These are phyloP conservation scores for Cocos nucifera DNA, from an alignment of 176 grass and related monocot genomes.

Conservation along the genomic window DNA sequence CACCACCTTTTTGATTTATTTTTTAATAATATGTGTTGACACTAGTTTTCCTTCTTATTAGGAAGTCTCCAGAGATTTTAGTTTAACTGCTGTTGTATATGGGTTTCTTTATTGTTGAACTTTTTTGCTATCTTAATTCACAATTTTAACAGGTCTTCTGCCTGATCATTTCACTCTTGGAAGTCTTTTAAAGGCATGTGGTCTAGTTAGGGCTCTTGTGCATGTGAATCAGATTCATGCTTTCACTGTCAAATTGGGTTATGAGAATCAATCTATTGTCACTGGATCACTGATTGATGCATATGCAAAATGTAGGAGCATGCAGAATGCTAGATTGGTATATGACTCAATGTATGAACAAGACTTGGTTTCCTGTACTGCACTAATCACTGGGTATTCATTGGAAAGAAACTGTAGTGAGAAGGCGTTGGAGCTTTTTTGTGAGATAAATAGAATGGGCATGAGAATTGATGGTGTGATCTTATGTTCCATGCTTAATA, in stretches of 20 bases:
- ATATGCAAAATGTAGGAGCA: conserved; percentile 58
- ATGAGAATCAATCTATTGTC: conserved; percentile 31
- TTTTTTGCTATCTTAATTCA: conserved; percentile 7
- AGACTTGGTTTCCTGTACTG: conserved; percentile 58
- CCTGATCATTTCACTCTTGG: conserved; percentile 78
- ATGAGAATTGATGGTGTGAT: conserved; percentile 48
- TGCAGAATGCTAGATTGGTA: conserved; percentile 35
- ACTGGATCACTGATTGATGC: conserved; percentile 58
- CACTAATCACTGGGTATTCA: conserved; percentile 60
- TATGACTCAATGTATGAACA: conserved; percentile 43
- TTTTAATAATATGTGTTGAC: too few species aligned
- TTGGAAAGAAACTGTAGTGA: conserved; percentile 35
- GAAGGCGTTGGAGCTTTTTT: conserved; percentile 52
- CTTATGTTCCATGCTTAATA: conserved; percentile 51
- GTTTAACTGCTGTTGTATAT: too few species aligned
- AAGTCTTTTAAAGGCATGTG: conserved; percentile 50
- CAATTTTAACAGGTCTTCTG: conserved; percentile 30
- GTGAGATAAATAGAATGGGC: conserved; percentile 32
- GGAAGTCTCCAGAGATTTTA: too few species aligned
- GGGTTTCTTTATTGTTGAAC: neutral
- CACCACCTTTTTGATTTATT: too few species aligned
- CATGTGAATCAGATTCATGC: conserved; percentile 46
- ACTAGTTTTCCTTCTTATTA: too few species aligned
- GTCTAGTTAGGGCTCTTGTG: conserved; percentile 19
- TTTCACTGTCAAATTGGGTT: conserved; percentile 59